Evolutionary conservation across 441 rosid species (phyloP), one percentile per base, ranked within the genome.

Genomic region (Jatropha multifida): DNA sequence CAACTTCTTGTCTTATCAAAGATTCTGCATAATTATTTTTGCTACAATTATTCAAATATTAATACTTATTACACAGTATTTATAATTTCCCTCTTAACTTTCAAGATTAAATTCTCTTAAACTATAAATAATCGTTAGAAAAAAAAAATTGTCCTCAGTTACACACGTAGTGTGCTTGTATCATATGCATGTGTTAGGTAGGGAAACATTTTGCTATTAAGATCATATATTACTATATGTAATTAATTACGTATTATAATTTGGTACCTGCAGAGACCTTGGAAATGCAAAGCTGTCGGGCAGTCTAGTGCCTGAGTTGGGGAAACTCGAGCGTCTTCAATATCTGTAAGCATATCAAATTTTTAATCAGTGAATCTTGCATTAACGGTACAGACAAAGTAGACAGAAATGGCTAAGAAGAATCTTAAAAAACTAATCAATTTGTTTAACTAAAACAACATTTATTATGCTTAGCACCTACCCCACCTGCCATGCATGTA

Each of bases 201-300:
- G 32, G 32, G 32, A 32, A 32, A 32, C 2, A 32, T 32, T 0
- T 32, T 32, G 32, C 2, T 32, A 32, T 32, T 32, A 32, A 32
- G 32, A 32, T 32, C 32, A 32, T 32, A 32, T 32, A 32, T 32
- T 32, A 32, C 0, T 32, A 1, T 32, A 32, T 2, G 32, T 32
- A 32, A 32, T 32, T 32, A 32, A 32, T 32, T n/a, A 38, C 23
- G 58, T 48, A 11, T 17, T 67, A 14, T 23, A 10, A 62, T 62
- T 68, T 27, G 69, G 58, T 38, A 46, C 32, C 26, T 78, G 77
- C 90, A 91, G 96, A 67, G 93, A 91, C 83, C 93, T 89, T 42
- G 96, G 92, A 67, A 87, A 88, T 77, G 89, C 92, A 48, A 87
- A 85, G 71, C 84, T 90, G 75, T 83, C 84, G 8, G 93, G 95